Evolutionary conservation across 2,329 filamentous ascomycete genomes (phyloP), one percentile per base, ranked within the genome.

Genomic region (Aureobasidium melanogenum): DNA sequence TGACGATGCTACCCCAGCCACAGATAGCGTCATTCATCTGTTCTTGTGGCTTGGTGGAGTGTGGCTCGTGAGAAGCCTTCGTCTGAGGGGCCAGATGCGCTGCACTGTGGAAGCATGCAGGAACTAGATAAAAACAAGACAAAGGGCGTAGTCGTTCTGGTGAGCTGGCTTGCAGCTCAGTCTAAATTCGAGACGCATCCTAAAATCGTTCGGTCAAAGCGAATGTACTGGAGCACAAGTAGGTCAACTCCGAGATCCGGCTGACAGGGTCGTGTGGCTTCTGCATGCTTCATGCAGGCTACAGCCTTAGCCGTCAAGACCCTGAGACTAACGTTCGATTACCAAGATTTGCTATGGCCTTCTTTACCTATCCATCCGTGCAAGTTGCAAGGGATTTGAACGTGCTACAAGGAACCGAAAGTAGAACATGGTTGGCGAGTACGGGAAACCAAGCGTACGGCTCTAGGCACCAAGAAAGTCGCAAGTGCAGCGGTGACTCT

Each of bases 261-360:
- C 52, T 56, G 39, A 59, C 38, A 56, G 52, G 39, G 52, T 56
- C 28, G 8, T 59, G 44, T 50, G 44, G 44, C 56, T 14, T 32
- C 28, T 32, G 14, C 32, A 36, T 14, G 32, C 3, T 14, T 12
- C 52, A 50, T 50, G 56, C 9, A 30, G 5, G 28, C 28, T 8
- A 30, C 56, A 50, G 56, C 56, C 56, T 44, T 59, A 50, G 24
- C 56, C 43, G 56, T 41, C 41, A 24, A 24, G 56, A 59, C 56
- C 56, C 22, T 50, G 36, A 17, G 41, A 12, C 22, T 34, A 59
- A 44, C 56, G 44, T 32, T 48, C 52, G 28, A 56, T 44, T 44
- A 56, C 52, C 52, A 56, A 56, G 52, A 56, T 56, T 26, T 44
- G 52, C 52, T 26, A 44, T 56, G 52, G 28, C 26, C 34, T 56